These are phyloP conservation scores for Dipteronia dyeriana DNA, from an alignment of 345 rosid species.

Conservation along the genomic window DNA sequence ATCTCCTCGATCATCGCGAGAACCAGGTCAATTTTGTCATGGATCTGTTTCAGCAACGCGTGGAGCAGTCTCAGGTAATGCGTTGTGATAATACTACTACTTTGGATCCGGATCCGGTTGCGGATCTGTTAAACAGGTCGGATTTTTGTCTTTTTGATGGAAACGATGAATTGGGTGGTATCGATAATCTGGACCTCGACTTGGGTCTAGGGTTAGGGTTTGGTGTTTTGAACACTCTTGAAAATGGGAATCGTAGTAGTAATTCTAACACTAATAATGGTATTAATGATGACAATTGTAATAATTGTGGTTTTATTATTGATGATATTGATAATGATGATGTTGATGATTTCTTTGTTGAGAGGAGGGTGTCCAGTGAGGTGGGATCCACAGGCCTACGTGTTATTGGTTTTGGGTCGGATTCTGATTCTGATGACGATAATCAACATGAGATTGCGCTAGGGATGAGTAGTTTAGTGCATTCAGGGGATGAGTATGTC, in stretches of 20 bases:
- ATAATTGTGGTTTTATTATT: slow-evolving; percentile 31
- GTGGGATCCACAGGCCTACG: slow-evolving; percentile 33
- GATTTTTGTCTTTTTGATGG: slow-evolving; percentile 50
- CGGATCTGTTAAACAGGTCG: slow-evolving; percentile 41
- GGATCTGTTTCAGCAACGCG: slow-evolving; percentile 92
- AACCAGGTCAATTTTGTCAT: slow-evolving; percentile 75
- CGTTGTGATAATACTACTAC: slow-evolving; percentile 22
- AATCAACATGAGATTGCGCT: slow-evolving; percentile 30
- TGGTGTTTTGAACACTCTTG: slow-evolving; percentile 35
- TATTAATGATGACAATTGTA: not conserved
- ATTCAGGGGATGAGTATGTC: slow-evolving; percentile 56
- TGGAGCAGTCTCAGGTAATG: slow-evolving; percentile 72
- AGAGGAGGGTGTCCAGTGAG: slow-evolving; percentile 48
- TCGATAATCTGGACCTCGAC: slow-evolving; percentile 44
- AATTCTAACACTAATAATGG: not conserved
- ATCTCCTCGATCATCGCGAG: slow-evolving; percentile 50
- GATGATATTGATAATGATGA: slow-evolving; percentile 36
- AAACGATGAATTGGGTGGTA: slow-evolving; percentile 28
- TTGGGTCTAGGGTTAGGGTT: slow-evolving; percentile 52
- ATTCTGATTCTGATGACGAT: slow-evolving; percentile 43
- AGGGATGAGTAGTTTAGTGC: slow-evolving; percentile 33
- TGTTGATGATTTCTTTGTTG: slow-evolving; percentile 52
- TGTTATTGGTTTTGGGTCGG: slow-evolving; percentile 45
- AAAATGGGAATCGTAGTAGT: slow-evolving; percentile 17
- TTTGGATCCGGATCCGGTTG: slow-evolving; percentile 40